These are phyloP conservation scores for Cladosporium oxysporum DNA, from an alignment of 2,329 filamentous ascomycete genomes.

Conservation along the genomic window DNA sequence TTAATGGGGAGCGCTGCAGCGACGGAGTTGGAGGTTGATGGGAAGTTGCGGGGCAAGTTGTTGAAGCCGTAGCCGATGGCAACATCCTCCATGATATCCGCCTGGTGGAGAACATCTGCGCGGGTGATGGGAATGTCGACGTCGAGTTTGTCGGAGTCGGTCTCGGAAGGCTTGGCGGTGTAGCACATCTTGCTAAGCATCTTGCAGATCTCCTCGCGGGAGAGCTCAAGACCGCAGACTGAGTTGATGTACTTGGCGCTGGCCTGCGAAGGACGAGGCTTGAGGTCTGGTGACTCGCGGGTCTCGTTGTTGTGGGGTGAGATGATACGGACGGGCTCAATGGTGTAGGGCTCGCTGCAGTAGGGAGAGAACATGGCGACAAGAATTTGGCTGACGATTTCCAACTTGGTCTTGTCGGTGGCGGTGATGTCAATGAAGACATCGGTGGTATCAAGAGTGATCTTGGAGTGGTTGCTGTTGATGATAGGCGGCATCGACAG, in stretches of 20 bases:
- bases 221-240: slow-evolving; percentile 79
- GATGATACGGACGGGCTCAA: slow-evolving; percentile 90
- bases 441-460: slow-evolving; percentile 85
- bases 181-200: slow-evolving; percentile 89
- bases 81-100: slow-evolving; percentile 98
- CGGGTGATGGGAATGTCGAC: slow-evolving; percentile 84
- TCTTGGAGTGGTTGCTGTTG: slow-evolving; percentile 96
- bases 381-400: slow-evolving; percentile 93
- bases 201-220: slow-evolving; percentile 72
- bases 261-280: slow-evolving; percentile 74
- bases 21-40: slow-evolving; percentile 81
- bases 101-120: slow-evolving; percentile 93
- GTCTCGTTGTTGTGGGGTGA: slow-evolving; percentile 88
- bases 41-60: slow-evolving; percentile 82
- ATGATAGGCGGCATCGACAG: slow-evolving; percentile 97
- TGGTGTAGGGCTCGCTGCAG: slow-evolving; percentile 82
- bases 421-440: slow-evolving; percentile 97
- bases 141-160: slow-evolving; percentile 67
- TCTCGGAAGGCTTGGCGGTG: slow-evolving; percentile 71
- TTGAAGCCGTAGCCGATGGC: slow-evolving; percentile 98
- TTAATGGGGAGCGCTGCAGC: slow-evolving; percentile 88
- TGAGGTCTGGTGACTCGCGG: slow-evolving; percentile 76
- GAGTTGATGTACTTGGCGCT: slow-evolving; percentile 93
- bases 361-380: slow-evolving; percentile 97
- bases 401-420: slow-evolving; percentile 92